Percentiles rank a stretch among this genome's conserved stretches.
Evolutionary conservation across 2,329 filamentous ascomycete species (phyloP).

Genomic region (Sclerotinia trifoliorum): DNA sequence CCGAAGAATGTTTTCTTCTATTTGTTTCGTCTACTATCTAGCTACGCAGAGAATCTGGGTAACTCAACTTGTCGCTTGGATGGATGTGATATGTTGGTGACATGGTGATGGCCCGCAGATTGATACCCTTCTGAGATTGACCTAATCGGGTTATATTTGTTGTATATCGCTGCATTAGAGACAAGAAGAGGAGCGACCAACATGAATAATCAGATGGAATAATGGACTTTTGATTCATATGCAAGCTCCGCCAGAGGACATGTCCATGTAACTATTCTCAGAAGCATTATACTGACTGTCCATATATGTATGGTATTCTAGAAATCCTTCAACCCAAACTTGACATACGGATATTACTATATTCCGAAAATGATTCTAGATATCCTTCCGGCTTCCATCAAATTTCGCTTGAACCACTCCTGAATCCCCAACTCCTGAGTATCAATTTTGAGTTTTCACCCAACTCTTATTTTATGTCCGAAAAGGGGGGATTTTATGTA

Average conservation of each 20-base stretch:
- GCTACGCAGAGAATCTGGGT: neutral
- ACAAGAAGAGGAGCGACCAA: neutral
- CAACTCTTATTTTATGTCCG: neutral
- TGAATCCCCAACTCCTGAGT: neutral
- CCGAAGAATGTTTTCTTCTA: neutral
- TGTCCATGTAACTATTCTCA: neutral
- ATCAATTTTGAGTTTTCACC: neutral
- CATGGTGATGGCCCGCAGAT: neutral
- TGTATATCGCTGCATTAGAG: neutral
- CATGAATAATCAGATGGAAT: neutral
- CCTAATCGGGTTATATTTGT: neutral
- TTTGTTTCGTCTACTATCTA: too few relatives aligned
- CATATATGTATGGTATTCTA: neutral
- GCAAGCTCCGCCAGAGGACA: conserved; percentile 8
- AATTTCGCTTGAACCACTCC: conserved; percentile 10
- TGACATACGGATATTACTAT: neutral
- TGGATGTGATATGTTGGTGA: conserved; percentile 1
- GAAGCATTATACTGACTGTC: neutral
- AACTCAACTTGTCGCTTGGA: neutral
- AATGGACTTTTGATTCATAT: neutral
- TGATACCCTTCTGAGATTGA: neutral
- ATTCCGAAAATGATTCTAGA: neutral
- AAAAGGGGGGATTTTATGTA: neutral
- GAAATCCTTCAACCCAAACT: neutral
- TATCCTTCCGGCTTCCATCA: neutral